A percentile compares a stretch with the other conserved stretches of the same genome.
phyloP scores from a whole-genome alignment of 352 stramenopile genomes.

The Phytophthora idaei region DNA sequence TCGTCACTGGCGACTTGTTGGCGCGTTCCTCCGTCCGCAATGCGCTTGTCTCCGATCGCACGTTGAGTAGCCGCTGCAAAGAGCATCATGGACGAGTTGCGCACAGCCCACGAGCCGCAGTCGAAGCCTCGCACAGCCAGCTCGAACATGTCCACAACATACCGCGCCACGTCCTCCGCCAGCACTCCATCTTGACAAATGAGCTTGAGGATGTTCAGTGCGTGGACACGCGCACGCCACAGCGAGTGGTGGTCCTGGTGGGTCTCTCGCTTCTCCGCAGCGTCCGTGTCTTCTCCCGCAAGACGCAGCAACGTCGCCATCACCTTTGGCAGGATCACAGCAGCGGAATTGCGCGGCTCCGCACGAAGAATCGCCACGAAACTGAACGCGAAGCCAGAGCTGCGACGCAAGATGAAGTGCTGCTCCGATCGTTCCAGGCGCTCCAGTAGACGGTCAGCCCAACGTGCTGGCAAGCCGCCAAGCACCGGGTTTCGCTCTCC shows the following conservation, averaged over 20 bases:
- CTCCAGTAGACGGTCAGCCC: constrained; percentile 77
- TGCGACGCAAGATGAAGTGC: constrained; percentile 88
- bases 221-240: constrained; percentile 83
- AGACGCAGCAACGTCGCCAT: constrained; percentile 74
- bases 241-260: constrained; percentile 56
- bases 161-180: constrained; percentile 79
- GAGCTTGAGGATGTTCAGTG: constrained; percentile 92
- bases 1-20: constrained; percentile 70
- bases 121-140: constrained; percentile 86
- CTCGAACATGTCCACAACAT: constrained; percentile 89
- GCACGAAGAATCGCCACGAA: constrained; percentile 89
- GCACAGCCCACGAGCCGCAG: constrained; percentile 84
- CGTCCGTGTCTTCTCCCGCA: constrained; percentile 63
- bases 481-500: constrained; percentile 62
- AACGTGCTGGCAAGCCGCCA: constrained; percentile 61
- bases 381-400: constrained; percentile 88
- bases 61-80: constrained; percentile 84
- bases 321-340: constrained; percentile 78
- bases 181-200: constrained; percentile 89
- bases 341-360: constrained; percentile 82
- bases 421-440: constrained; percentile 80
- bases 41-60: constrained; percentile 83
- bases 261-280: constrained; percentile 36
- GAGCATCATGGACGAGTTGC: constrained; percentile 93
- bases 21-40: constrained; percentile 70